Evolutionary conservation across 192 early-diverging fungal genomes (phyloP), one percentile per base, ranked within the genome.

Genomic region (Geosiphon pyriformis): DNA sequence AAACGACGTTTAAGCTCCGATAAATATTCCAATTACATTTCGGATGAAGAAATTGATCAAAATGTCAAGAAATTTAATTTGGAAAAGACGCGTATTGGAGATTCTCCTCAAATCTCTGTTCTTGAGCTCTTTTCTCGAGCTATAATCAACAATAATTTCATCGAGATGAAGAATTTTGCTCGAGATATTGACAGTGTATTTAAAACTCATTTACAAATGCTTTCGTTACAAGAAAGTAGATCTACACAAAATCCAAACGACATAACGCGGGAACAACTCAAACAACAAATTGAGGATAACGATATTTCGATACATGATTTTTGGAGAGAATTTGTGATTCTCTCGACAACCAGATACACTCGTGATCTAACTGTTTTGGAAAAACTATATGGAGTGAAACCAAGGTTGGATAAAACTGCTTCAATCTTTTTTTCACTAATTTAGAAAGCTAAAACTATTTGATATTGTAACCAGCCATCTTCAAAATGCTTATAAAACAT

Each of bases 291-390:
- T 31, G 55, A 57, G 31, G 30, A 57, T 3, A 57, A 57, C 31
- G 55, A 57, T 31, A 57, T 57, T 18, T 57, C 55, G 1, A 32
- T 57, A 1, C 55, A 57, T 57, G 55, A 57, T 20, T 31, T 57
- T 57, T 57, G 55, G 55, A 8, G 29, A 2, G 55, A 57, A 57
- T 57, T 57, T 26, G 30, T 57, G 26, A 57, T 57, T 29, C 30
- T 57, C 12, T 26, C 55, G 4, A 23, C 26, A 15, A 42, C 37
- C 37, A 42, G 6, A 15, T 6, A 10, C 15, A 42, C 37, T 10
- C 6, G 37, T 10, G 37, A 42, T 15, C 6, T 15, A 10, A 42
- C 37, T 42, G 37, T 42, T 42, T 42, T 15, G 7, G 7, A 42
- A 42, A 42, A 42, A 42, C 37, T 42, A 10, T 42, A 42, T 42